Percentiles rank a stretch among this genome's conserved stretches.
Evolutionary conservation across 1,284 basidiomycete species (phyloP).

Genomic region (Boletellus deceptivus): DNA sequence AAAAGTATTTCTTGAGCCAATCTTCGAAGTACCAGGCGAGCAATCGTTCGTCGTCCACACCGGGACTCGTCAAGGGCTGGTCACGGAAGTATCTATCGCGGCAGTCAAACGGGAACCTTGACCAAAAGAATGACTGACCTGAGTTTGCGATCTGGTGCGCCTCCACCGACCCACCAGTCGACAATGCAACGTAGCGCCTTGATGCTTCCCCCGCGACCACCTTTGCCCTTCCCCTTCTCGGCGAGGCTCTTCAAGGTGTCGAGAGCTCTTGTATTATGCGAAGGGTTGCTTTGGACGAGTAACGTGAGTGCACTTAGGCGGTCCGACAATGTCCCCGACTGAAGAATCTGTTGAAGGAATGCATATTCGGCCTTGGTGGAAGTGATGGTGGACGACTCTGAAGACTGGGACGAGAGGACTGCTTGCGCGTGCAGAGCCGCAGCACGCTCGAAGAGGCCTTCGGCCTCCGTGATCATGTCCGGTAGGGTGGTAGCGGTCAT

Average conservation of each 20-base stretch:
- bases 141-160: conserved; percentile 78
- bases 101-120: background rate
- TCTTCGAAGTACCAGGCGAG: conserved; percentile 93
- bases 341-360: conserved; percentile 83
- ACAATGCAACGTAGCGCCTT: conserved; percentile 89
- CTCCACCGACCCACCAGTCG: conserved; percentile 97
- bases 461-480: background rate
- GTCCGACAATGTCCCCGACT: conserved; percentile 90
- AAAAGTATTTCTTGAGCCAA: conserved; percentile 97
- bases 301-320: conserved; percentile 91
- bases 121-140: conserved; percentile 49
- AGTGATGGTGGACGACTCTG: conserved; percentile 35
- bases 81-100: conserved; percentile 83
- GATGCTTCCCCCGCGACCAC: conserved; percentile 87
- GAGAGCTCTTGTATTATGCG: conserved; percentile 85
- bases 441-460: conserved; percentile 46
- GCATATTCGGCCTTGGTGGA: conserved; percentile 59
- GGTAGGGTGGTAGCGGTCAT: too few relatives aligned
- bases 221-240: conserved; percentile 73
- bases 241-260: conserved; percentile 78
- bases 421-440: conserved; percentile 52
- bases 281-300: conserved; percentile 85
- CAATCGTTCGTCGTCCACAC: conserved; percentile 73
- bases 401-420: conserved; percentile 44
- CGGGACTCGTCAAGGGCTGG: conserved; percentile 73